Conservation (phyloP, 1,284 basidiomycete species). For the Leccinum griseonigrum region DNA sequence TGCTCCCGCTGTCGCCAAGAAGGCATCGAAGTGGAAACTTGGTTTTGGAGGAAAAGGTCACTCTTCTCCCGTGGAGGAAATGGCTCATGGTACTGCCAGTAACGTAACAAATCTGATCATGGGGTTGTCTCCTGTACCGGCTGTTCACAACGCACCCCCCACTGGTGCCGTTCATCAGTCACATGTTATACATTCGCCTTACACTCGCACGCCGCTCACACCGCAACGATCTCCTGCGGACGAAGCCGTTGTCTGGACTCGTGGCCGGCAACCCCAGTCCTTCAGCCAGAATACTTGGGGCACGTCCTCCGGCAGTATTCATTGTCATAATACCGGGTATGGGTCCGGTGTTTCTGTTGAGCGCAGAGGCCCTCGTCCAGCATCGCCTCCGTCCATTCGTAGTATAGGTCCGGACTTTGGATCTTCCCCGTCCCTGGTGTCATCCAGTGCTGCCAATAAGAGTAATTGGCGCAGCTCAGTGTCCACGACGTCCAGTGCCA, state of each 20-base stretch:
- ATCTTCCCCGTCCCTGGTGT: slow-evolving; percentile 13
- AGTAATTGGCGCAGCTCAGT: slow-evolving; percentile 75
- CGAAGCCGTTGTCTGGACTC: slow-evolving; percentile 32
- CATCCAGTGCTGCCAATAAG: slow-evolving; percentile 29
- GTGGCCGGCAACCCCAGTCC: slow-evolving; percentile 30
- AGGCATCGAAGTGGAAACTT: slow-evolving; percentile 78
- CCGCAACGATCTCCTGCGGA: slow-evolving; percentile 38
- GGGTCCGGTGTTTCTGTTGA: slow-evolving; percentile 16
- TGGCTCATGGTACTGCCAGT: slow-evolving; percentile 49
- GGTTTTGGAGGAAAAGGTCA: slow-evolving; percentile 62
- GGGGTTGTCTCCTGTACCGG: slow-evolving; percentile 38
- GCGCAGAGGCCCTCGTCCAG: slow-evolving; percentile 22
- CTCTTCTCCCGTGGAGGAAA: slow-evolving; percentile 45
- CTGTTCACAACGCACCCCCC: slow-evolving; percentile 14
- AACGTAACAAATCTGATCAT: slow-evolving; percentile 71
- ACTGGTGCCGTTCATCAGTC: slow-evolving; percentile 20
- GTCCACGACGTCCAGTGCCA: slow-evolving; percentile 63
- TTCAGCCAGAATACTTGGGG: slow-evolving; percentile 22
- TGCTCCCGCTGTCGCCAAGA: slow-evolving; percentile 45
- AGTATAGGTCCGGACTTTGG: slow-evolving; percentile 39
- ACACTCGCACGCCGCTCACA: slow-evolving; percentile 31
- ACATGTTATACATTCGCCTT: slow-evolving; percentile 23
- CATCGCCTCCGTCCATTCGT: slow-evolving; percentile 41
- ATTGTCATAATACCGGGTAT: slow-evolving; percentile 14
- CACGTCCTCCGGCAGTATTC: slow-evolving; percentile 8